Evolutionary conservation across 2,329 filamentous ascomycete species (phyloP), one percentile per base, ranked within the genome.

Genomic region (Xylariaceae sp.): DNA sequence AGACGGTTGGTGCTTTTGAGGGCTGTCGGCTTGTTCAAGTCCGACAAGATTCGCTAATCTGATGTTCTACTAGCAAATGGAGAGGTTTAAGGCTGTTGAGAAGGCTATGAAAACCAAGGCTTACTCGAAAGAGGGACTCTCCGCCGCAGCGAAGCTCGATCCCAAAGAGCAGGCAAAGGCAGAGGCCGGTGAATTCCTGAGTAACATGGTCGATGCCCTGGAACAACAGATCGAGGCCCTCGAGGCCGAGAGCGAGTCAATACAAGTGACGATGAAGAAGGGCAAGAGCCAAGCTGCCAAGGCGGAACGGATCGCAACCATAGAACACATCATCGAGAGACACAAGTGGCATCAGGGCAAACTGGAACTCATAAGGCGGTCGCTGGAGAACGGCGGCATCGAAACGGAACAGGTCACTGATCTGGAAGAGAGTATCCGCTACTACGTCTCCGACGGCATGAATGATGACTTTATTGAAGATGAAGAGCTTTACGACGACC

Each of bases 41-140:
- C 23, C 16, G 14, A 42, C 52, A 40, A 28, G 40, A 44, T 7
- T 24, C 26, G 38, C 29, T 45, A 36, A 42, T 27, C 46, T 42
- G 40, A 49, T 39, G 17, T 45, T 40, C 39, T 28, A 63, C 68
- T 45, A 92, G 87, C 83, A 90, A 85, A 98, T 98, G 92, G 92
- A 98, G 69, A 88, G 88, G 58, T 98, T 98, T 78, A 98, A 98
- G 71, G 90, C 89, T n/a, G 92, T 98, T 37, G 92, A 98, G 67
- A 98, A 98, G 73, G 92, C 95, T 59, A 97, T 98, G 92, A 98
- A 98, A 74, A 98, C 92, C 41, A 98, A 98, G 66, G 92, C 92
- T 46, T 98, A 95, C 68, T 97, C 92, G 47, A 97, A 98, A 72
- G 92, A 97, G 67, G 92, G 92, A 31, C 70, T 98, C 50, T 92